Evolutionary conservation across 495 filamentous ascomycete genomes (phyloP).

Genomic region (Pyrenula aspistea): DNA sequence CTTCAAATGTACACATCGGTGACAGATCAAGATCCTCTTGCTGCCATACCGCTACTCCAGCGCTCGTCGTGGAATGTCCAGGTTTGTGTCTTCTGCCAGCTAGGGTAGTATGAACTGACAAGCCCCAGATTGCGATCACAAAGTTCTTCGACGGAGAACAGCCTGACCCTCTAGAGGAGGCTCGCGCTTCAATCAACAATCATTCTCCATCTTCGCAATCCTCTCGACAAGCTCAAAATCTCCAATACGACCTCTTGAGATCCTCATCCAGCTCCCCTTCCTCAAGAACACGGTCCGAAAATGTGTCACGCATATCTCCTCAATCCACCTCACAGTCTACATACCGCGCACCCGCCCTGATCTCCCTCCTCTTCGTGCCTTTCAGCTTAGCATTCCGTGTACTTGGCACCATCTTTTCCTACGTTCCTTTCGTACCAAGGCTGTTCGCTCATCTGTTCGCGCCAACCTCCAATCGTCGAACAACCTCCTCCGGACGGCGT

Average conservation of each 20-base stretch:
- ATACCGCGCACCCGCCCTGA: conserved; percentile 57
- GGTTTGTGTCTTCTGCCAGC: conserved; percentile 30
- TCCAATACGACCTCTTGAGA: conserved; percentile 50
- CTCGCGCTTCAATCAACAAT: conserved; percentile 45
- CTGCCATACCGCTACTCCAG: conserved; percentile 70
- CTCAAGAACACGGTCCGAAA: conserved; percentile 22
- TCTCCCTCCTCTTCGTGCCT: conserved; percentile 69
- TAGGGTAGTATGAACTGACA: conserved; percentile 2
- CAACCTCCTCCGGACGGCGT: conserved; percentile 45
- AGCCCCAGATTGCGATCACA: conserved; percentile 71
- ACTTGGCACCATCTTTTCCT: conserved; percentile 44
- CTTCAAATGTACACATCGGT: conserved; percentile 82
- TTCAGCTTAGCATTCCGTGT: conserved; percentile 66
- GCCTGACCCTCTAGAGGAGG: conserved; percentile 68
- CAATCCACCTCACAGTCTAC: conserved; percentile 51
- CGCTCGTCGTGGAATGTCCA: conserved; percentile 94
- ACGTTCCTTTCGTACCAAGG: conserved; percentile 77
- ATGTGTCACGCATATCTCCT: conserved; percentile 74
- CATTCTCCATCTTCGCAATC: conserved; percentile 39
- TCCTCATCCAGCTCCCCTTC: conserved; percentile 22
- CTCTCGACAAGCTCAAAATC: conserved; percentile 38
- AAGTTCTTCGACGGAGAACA: conserved; percentile 97
- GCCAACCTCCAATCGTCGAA: conserved; percentile 46
- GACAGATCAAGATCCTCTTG: conserved; percentile 65
- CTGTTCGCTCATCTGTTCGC: conserved; percentile 40